These are phyloP conservation scores for Pythium guiyangense DNA, from an alignment of 352 stramenopile genomes.

Conservation along the genomic window DNA sequence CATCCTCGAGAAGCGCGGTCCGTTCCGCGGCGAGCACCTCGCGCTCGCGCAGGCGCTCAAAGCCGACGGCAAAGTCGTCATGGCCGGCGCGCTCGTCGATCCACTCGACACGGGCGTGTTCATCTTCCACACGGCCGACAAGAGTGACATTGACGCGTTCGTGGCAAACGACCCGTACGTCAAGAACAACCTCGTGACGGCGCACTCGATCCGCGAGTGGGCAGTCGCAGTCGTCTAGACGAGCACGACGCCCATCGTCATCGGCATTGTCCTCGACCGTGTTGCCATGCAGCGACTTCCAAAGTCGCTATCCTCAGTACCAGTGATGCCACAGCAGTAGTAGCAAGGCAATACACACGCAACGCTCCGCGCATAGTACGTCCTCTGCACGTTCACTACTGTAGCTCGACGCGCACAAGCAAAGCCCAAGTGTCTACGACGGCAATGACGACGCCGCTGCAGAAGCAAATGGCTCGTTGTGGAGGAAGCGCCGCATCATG, in stretches of 20 bases:
- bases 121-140: slow-evolving; percentile 58
- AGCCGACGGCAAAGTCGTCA: slow-evolving; percentile 49
- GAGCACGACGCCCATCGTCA: too few relatives aligned
- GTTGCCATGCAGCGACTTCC: too few relatives aligned
- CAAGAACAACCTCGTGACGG: slow-evolving; percentile 63
- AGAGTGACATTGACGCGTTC: slow-evolving; percentile 55
- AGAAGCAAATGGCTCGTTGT: slow-evolving; percentile 30
- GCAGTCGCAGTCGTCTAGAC: slow-evolving; percentile 51
- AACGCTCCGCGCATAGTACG: too few relatives aligned
- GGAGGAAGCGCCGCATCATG: slow-evolving; percentile 80
- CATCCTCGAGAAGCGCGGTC: slow-evolving; percentile 64
- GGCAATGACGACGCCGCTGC: not conserved
- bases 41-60: slow-evolving; percentile 43
- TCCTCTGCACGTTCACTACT: too few relatives aligned
- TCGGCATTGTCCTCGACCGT: too few relatives aligned
- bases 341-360: too few relatives aligned
- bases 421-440: not conserved
- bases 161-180: slow-evolving; percentile 69
- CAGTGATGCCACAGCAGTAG: too few relatives aligned
- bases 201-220: slow-evolving; percentile 66
- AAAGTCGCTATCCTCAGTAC: too few relatives aligned
- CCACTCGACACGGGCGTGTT: slow-evolving; percentile 56
- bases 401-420: not conserved
- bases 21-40: slow-evolving; percentile 66
- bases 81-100: slow-evolving; percentile 68